Base-by-base conservation (phyloP, 2,329 filamentous ascomycete genomes). In the Hymenoscyphus linearis region DNA sequence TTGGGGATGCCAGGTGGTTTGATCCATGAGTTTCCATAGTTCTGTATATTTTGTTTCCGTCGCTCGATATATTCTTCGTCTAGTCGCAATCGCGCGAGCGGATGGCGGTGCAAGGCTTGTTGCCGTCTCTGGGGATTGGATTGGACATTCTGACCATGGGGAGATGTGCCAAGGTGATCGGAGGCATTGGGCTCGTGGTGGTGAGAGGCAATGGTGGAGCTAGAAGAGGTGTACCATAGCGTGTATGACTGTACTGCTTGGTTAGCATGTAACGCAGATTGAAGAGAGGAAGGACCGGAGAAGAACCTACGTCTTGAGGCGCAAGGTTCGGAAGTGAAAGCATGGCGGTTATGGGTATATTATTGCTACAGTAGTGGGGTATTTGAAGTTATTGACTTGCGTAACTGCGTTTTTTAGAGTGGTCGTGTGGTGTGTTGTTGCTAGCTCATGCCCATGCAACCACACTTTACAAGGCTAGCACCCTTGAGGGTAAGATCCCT, bases 1-100 rank as follows among this genome's bases (percentile, higher is more conserved):
- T 98, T 99, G 61, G 85, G 75, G 60, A 96, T 82, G 7, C 93
- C 95, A 0, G 91, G 92, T 0, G 95, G 95, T 62, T 89, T 90
- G 60, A 99, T 87, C 95, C 95, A 99, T 52, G 84, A 84, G 66
- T 87, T 89, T 63, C 95, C 95, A 72, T 96, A 97, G 70, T 92
- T 90, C 55, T 89, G 85, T 34, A 98, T 88, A 67, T 93, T 91
- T 55, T 85, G 77, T 70, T 93, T 91, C 54, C 93, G 90, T 9
- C 88, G 83, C 59, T 87, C 84, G 66, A 96, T 82, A 61, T 86
- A 83, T 63, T 86, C 82, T 76, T 98, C 95, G 72, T 97, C 93
- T 50, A 85, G 78, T 27, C 84, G 80, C 12, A 96, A 83, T 1
- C 87, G 81, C 10, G 88, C 83, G 3, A 96, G 85, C 2, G 83